Base-by-base conservation (phyloP, 2,329 filamentous ascomycete genomes). In the Aspergillus ochraceoroseus region DNA sequence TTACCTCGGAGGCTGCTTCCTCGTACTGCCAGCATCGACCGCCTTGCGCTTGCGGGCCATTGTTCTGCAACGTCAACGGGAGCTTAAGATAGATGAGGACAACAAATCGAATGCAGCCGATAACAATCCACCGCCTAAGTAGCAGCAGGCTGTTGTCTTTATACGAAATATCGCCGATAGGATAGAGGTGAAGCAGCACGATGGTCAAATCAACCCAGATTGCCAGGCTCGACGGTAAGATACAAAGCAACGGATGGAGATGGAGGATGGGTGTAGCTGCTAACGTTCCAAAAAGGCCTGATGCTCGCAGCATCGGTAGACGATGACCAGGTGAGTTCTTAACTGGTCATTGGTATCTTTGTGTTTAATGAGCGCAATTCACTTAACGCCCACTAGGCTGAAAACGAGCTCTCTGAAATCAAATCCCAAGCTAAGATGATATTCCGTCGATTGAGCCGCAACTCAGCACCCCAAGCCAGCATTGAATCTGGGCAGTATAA, bases 191-290 rank as follows among this genome's bases (percentile, higher is more conserved):
- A 12, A 23, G 7, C 5, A 13, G 7, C 49, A 63, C 48, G 28
- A 92, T 90, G 88, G 90, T 95, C 59, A 80, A 79, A 65, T 92
- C 89, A 58, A 98, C 90, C 38, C 87, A 95, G 70, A 95, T 98
- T 70, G 84, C 87, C 52, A 79, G 92, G 67, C 78, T 96, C 36
- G 92, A 96, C 70, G 90, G 88, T 92, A 64, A 48, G 67, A 20
- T 51, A 61, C 43, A 56, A 28, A 7, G 12, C 5, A 7, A 20
- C 19, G 47, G 20, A 26, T 11, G 22, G n/a, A 39, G 31, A 27
- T 29, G 26, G 33, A 31, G 22, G 11, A 22, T 7, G 5, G 18
- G 37, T 25, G 28, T 32, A 27, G 19, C 43, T 43, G 51, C 59
- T 62, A 47, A 64, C 48, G 34, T 48, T 47, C 25, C 28, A 44